These are phyloP conservation scores for Dalbergia cultrata DNA, from an alignment of 306 rosid species.

Conservation along the genomic window DNA sequence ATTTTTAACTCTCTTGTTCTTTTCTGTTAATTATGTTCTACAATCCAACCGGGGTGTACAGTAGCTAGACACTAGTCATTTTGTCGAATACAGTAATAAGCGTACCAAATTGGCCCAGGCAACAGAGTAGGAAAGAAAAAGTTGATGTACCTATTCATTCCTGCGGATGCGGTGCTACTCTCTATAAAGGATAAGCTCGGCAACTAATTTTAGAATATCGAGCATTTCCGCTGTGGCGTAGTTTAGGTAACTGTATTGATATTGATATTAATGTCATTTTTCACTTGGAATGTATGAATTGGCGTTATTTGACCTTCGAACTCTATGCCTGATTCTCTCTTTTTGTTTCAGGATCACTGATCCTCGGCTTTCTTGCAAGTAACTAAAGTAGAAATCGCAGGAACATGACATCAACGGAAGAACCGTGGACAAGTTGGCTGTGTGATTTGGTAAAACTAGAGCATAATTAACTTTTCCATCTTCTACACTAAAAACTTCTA, in stretches of 20 bases:
- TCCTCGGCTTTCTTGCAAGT: constrained; percentile 12
- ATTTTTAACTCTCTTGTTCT: too few relatives aligned
- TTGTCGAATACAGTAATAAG: neutral
- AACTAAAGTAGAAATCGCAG: neutral
- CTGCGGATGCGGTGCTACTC: neutral
- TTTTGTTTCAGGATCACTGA: constrained; percentile 22
- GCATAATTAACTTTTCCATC: too few relatives aligned
- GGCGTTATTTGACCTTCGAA: neutral
- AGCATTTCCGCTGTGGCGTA: neutral
- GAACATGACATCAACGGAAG: constrained; percentile 53
- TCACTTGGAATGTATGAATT: neutral
- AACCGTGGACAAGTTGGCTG: constrained; percentile 63
- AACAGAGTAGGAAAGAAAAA: neutral
- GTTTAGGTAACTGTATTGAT: neutral
- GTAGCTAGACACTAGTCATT: neutral
- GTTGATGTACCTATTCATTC: too few relatives aligned
- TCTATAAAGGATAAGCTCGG: neutral
- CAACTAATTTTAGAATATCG: neutral
- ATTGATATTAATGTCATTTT: neutral
- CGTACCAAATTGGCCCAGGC: neutral
- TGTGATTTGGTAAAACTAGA: constrained; percentile 65
- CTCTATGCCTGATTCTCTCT: neutral
- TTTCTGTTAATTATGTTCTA: neutral
- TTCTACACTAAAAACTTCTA: neutral
- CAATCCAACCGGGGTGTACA: neutral